Evolutionary conservation across 345 rosid genomes (phyloP), one percentile per base, ranked within the genome.

Genomic region (Gossypium thurberi): DNA sequence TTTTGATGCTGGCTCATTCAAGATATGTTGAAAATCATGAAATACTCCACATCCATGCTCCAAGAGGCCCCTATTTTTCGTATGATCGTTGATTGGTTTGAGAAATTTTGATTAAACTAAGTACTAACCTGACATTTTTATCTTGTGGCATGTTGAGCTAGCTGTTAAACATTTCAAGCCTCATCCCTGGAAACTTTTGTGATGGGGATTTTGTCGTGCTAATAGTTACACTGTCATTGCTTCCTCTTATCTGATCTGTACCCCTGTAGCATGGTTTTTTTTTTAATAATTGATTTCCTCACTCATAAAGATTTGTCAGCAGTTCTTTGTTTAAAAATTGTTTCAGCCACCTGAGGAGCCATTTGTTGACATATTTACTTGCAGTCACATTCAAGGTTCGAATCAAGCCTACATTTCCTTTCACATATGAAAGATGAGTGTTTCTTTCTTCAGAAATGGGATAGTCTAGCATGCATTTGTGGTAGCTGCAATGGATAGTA

Each of bases 1-100:
- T 81, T 82, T 85, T 84, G 70, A 65, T 72, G 64, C 46, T 72
- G 75, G 79, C 82, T 81, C 61, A 75, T 83, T 83, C 69, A 65
- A 57, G 68, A 42, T 82, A 28, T 26, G 28, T 60, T 71, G 78
- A 68, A 72, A 70, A 73, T 71, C 37, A 52, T 71, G 56, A 37
- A 59, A 20, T 58, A 40, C n/a, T 71, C 46, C 17, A 17, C 48
- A 14, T 14, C 52, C 69, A 25, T 26, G 48, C 60, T 72, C 43
- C 59, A 13, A 62, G 60, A 67, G 65, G 74, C 75, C 60, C 60
- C 69, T 57, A 10, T 64, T 65, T 57, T 65, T 53, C 42, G 26
- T 52, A 53, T 21, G 9, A 21, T 58, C 67, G 59, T 26, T 42
- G 6, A 43, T 15, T 20, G 9, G 14, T 43, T 15, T 65, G 26